Percentiles rank a stretch among this genome's conserved stretches.
phyloP scores from a whole-genome alignment of 163 green algal species.

The Scenedesmus sp. region DNA sequence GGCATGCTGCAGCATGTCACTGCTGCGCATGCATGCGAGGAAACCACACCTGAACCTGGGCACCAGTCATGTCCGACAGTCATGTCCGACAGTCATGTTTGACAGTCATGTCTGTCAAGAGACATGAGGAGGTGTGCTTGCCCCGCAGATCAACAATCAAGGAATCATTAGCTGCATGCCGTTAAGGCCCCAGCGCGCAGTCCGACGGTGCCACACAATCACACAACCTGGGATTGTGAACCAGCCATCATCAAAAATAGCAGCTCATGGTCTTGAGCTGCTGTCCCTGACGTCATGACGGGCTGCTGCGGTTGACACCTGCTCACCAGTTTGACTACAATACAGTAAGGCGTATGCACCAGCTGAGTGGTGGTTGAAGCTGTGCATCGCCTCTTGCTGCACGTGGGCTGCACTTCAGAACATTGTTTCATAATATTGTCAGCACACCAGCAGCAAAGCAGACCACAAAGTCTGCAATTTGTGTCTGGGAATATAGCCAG shows the following conservation, averaged over 20 bases:
- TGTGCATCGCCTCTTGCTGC: background rate
- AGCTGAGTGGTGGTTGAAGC: background rate
- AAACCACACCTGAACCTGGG: background rate
- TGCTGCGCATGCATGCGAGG: background rate
- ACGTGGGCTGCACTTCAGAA: background rate
- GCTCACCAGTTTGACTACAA: too few relatives aligned
- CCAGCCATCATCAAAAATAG: background rate
- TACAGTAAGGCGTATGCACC: background rate
- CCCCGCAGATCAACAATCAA: too few relatives aligned
- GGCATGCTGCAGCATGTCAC: background rate
- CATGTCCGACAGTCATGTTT: too few relatives aligned
- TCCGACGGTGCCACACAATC: too few relatives aligned
- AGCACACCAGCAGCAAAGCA: background rate
- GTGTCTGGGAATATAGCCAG: background rate
- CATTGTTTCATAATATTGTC: background rate
- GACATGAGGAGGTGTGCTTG: background rate
- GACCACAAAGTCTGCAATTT: background rate
- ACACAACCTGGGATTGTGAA: background rate
- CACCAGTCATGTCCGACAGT: too few relatives aligned
- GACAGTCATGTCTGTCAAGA: too few relatives aligned
- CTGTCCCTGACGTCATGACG: too few relatives aligned
- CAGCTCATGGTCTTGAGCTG: too few relatives aligned
- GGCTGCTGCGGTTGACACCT: background rate
- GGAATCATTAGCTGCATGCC: too few relatives aligned
- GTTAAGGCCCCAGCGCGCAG: too few relatives aligned